These are phyloP conservation scores for Coriolopsis trogii DNA, from an alignment of 1,284 basidiomycete species.

Conservation along the genomic window DNA sequence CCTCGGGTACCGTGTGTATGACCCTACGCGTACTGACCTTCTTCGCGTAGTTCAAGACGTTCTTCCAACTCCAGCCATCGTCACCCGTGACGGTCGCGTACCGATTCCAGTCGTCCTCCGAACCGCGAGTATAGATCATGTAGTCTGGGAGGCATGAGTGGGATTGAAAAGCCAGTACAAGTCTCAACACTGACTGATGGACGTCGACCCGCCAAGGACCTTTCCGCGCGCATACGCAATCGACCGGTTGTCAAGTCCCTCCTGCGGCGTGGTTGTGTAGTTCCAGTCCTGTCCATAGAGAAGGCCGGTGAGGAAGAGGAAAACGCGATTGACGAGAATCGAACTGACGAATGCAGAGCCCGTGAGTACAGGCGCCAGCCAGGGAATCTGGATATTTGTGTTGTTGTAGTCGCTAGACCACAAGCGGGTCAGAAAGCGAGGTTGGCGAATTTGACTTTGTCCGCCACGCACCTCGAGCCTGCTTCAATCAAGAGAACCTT, in stretches of 20 bases:
- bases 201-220: constrained; percentile 29
- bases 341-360: constrained; percentile 4
- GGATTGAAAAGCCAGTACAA: not conserved
- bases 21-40: not conserved
- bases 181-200: constrained; percentile 24
- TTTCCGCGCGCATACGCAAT: constrained; percentile 28
- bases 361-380: constrained; percentile 2
- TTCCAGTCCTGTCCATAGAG: constrained; percentile 23
- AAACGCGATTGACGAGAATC: no score
- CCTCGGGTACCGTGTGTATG: not conserved
- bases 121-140: not conserved
- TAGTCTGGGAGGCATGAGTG: not conserved
- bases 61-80: constrained; percentile 29
- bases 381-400: constrained; percentile 9
- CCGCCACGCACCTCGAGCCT: constrained; percentile 29
- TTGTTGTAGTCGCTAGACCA: constrained; percentile 1
- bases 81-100: constrained; percentile 19
- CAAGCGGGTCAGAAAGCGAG: not conserved
- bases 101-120: not conserved
- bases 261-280: constrained; percentile 27
- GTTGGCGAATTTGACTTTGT: not conserved
- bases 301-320: not conserved
- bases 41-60: constrained; percentile 13
- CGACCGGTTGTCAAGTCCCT: constrained; percentile 29
- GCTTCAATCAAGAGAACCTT: constrained; percentile 45